Base-by-base conservation (phyloP, 1,139 yeast genomes). In the Yamadazyma diospyri region DNA sequence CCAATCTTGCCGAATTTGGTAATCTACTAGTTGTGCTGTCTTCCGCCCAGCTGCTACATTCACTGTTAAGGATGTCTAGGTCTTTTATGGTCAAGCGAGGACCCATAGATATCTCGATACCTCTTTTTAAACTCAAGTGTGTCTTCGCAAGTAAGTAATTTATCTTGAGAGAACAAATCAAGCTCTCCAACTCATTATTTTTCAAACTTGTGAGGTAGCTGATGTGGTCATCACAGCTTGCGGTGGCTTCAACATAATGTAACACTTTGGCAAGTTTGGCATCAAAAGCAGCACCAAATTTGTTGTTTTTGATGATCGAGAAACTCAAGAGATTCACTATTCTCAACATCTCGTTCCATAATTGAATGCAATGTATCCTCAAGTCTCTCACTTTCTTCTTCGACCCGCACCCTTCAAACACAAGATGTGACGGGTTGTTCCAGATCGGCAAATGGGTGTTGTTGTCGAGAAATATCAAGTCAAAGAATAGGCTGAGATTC, bases 301-400 rank as follows among this genome's bases (percentile, higher is more conserved):
- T 50, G 8, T 50, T 38, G 9, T 56, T 39, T 2, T 62, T 57
- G 1, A 56, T 47, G 17, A 61, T 45, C 14, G 57, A 51, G 37
- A 64, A 57, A 0, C 58, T 43, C 3, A 55, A 53, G 28, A 61
- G 43, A 45, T 67, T 67, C n/a, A 53, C 39, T 14, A 64, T 35
- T 20, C 72, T 41, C 8, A 68, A 41, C 12, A 62, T 32, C 26
- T 64, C 68, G 21, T 51, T 46, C 74, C 74, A 69, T 8, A 67
- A 33, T 30, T 47, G 46, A 34, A 69, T 55, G 13, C 65, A 36
- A 35, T 64, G 66, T 3, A 61, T 34, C 28, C 61, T 54, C n/a
- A 65, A 35, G 16, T 57, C 58, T 18, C 50, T 47, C 16, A 45
- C 41, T 25, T 52, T 46, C 31, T 42, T 48, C 21, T 49, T 43